Evolutionary conservation across 2,329 filamentous ascomycete species (phyloP), one percentile per base, ranked within the genome.

Genomic region (Chaetoscypha palmicola): DNA sequence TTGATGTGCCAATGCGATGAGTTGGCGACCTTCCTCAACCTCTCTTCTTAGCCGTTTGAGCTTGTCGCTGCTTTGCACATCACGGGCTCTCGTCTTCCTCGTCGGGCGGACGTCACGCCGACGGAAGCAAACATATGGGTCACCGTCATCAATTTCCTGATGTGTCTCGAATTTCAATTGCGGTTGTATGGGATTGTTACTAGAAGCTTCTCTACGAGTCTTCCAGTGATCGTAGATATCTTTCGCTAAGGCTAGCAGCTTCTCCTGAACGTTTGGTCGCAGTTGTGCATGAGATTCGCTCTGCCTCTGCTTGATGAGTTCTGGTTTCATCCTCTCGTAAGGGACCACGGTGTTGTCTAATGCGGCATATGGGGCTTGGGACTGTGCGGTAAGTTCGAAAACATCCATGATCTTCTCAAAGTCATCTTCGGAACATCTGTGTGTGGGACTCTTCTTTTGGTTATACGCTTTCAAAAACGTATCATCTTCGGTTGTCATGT

Each of bases 121-220:
- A 62, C 92, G 81, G 77, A 98, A 98, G 68, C 92, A 98, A 59
- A 98, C 90, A 68, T 95, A 98, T 38, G 92, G 92, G 66, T 98
- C 92, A 58, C 86, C 80, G 62, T 98, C 92, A 64, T 98, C 92
- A 49, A 83, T 94, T 53, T 97, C 91, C 62, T 88, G 85, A 51
- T 92, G 88, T 36, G 83, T 94, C 69, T 98, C 92, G 54, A 95
- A 92, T 69, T 96, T 96, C 62, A 97, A 78, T 17, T 71, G 74
- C 5, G 88, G 79, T 60, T 90, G 83, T 49, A 97, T 69, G 4
- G 82, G 69, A 56, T 76, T 81, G 62, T 91, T 92, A 53, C 77
- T 78, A 46, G 73, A 74, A 22, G 71, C 71, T 57, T 80, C 70
- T 41, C 87, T 78, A 58, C 79, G 78, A 49, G 73, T 68, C 66